Percentiles rank a stretch among this genome's conserved stretches.
phyloP scores from a whole-genome alignment of 2,329 filamentous ascomycete genomes.

The Ophiosphaerella korrae region DNA sequence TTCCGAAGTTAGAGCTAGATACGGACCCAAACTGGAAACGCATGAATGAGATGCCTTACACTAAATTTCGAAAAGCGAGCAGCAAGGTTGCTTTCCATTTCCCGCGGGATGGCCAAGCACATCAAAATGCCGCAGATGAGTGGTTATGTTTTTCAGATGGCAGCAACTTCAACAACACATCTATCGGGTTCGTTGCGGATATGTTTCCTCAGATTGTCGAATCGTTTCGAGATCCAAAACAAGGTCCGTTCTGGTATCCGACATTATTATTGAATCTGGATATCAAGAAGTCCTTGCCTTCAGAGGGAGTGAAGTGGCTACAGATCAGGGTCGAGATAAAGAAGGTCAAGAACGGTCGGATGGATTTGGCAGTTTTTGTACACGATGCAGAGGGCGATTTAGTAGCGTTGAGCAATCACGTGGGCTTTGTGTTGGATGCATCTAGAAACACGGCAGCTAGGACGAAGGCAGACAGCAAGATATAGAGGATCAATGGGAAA shows the following conservation, averaged over 20 bases:
- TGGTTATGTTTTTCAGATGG: constrained; percentile 69
- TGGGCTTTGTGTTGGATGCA: constrained; percentile 67
- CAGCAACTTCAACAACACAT: constrained; percentile 66
- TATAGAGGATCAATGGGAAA: constrained; percentile 26
- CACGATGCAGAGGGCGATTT: constrained; percentile 68
- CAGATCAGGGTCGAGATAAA: constrained; percentile 69
- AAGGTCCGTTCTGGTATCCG: constrained; percentile 70
- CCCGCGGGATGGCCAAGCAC: constrained; percentile 53
- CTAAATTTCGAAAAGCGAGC: constrained; percentile 56
- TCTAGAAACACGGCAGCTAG: constrained; percentile 65
- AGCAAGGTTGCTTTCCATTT: constrained; percentile 59
- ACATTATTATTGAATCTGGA: constrained; percentile 78
- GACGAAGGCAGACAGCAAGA: constrained; percentile 46
- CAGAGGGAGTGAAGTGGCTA: constrained; percentile 73
- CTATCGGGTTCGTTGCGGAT: constrained; percentile 70
- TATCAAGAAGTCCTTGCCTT: constrained; percentile 72
- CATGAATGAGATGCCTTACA: constrained; percentile 51
- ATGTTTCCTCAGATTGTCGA: constrained; percentile 72
- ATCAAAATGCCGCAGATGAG: constrained; percentile 60
- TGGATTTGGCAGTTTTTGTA: constrained; percentile 74
- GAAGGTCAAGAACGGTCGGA: constrained; percentile 70
- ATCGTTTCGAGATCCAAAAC: constrained; percentile 40
- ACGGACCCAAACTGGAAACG: constrained; percentile 56
- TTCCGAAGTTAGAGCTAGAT: constrained; percentile 50
- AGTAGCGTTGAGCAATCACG: constrained; percentile 71